Base-by-base conservation (phyloP, 495 filamentous ascomycete genomes). In the Sordaria brevicollis region DNA sequence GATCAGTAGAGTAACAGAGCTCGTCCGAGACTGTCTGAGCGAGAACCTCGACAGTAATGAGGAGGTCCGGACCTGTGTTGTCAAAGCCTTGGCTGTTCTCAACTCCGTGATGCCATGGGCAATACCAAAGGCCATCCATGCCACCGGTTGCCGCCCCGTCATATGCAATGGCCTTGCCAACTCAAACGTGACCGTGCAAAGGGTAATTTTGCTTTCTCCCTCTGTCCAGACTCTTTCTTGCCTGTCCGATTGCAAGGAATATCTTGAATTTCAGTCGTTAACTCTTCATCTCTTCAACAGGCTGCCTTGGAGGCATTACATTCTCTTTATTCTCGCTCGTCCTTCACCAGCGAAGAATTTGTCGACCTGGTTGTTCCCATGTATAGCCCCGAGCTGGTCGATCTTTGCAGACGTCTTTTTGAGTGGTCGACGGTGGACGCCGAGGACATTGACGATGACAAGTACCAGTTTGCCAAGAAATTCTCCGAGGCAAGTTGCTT, bases 391-490 rank as follows among this genome's bases (percentile, higher is more conserved):
- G 87, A 91, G 37, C 89, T 88, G 70, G 84, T 97, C 39, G 83
- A 83, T 33, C 84, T 96, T n/a, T 86, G 94, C 67, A 86, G 86
- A 71, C 87, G 87, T 70, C 84, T 97, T 33, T 94, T 91, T 75
- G 86, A 93, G 73, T 96, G 92, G 92, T 91, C 93, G 1, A 79
- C 88, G 6, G 89, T 94, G 69, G 90, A 94, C 67, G 85, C 91
- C 8, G 83, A 89, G 57, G 89, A 95, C 74, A 86, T 94, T 35
- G 92, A 97, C 75, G 93, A 97, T 69, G 90, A 92, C 70, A 94
- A 93, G 77, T 98, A 99, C 76, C 86, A 91, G 37, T 88, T 98
- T 72, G 88, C 90, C 25, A 97, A 97, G 82, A 97, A 94, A 81
- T 87, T 98, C 39, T 93, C 94, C 5, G 95, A 98, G 88, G 92